phyloP scores from a whole-genome alignment of 208 protist species.

The Leishmania amazonensis region DNA sequence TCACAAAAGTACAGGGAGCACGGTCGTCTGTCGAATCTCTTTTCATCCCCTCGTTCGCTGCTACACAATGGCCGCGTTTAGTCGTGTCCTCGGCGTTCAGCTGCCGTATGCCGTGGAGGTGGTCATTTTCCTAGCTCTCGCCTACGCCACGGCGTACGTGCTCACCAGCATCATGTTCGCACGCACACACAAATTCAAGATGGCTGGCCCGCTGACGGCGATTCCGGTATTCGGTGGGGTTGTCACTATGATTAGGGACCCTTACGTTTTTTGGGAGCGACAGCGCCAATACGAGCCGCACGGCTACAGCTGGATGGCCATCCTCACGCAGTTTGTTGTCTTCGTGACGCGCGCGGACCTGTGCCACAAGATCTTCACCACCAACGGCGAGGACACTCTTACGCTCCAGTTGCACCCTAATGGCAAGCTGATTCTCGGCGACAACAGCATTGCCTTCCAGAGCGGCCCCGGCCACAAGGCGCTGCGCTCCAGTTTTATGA shows the following conservation, averaged over 20 bases:
- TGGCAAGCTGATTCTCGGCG: slow-evolving; percentile 81
- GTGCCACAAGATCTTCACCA: slow-evolving; percentile 85
- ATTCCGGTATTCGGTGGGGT: slow-evolving; percentile 71
- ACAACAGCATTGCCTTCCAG: slow-evolving; percentile 90
- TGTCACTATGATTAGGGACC: slow-evolving; percentile 79
- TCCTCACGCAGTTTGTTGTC: slow-evolving; percentile 77
- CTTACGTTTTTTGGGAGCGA: slow-evolving; percentile 82
- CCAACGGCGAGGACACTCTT: slow-evolving; percentile 74
- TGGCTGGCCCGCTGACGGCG: slow-evolving; percentile 61
- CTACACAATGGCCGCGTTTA: slow-evolving; percentile 68
- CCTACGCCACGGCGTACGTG: slow-evolving; percentile 56
- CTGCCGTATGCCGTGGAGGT: slow-evolving; percentile 71
- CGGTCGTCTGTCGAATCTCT: neutral
- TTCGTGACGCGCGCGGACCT: slow-evolving; percentile 79
- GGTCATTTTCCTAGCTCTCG: slow-evolving; percentile 49
- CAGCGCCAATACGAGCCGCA: slow-evolving; percentile 72
- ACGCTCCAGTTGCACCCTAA: slow-evolving; percentile 85
- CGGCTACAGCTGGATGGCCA: slow-evolving; percentile 82
- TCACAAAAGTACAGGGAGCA: neutral
- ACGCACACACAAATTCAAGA: slow-evolving; percentile 73
- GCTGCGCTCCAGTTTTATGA: slow-evolving; percentile 84
- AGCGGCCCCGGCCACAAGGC: slow-evolving; percentile 84
- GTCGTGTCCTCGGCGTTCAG: slow-evolving; percentile 62
- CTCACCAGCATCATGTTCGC: slow-evolving; percentile 73
- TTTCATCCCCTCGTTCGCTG: neutral